These are phyloP conservation scores for Kandelia obovata DNA, from an alignment of 345 rosid species.

Conservation along the genomic window DNA sequence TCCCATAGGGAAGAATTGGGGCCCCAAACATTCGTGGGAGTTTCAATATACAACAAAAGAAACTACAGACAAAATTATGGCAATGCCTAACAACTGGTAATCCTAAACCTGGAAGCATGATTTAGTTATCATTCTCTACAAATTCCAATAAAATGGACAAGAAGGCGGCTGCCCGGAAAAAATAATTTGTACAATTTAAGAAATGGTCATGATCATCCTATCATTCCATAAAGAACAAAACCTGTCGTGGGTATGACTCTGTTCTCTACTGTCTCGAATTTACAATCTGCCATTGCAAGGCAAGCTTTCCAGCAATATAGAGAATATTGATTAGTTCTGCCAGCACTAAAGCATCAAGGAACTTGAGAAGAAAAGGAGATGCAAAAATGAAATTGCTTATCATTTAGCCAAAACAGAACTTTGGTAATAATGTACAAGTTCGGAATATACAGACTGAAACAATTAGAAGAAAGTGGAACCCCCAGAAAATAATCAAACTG, in stretches of 20 bases:
- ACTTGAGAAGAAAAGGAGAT: not conserved
- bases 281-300: not conserved
- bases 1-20: too few species aligned
- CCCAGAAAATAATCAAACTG: slow-evolving; percentile 22
- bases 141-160: too few species aligned
- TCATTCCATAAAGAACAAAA: not conserved
- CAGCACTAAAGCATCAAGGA: not conserved
- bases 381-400: slow-evolving; percentile 8
- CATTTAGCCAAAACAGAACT: slow-evolving; percentile 24
- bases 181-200: not conserved
- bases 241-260: not conserved
- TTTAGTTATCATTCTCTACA: too few species aligned
- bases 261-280: not conserved
- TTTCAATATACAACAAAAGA: too few species aligned
- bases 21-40: too few species aligned
- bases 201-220: not conserved
- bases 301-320: not conserved
- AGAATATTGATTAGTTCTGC: not conserved
- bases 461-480: slow-evolving; percentile 12
- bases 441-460: slow-evolving; percentile 9
- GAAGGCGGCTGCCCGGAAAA: too few species aligned
- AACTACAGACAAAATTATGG: too few species aligned
- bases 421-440: slow-evolving; percentile 32
- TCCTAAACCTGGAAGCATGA: too few species aligned
- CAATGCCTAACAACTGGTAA: too few species aligned